Base-by-base conservation (phyloP, 306 rosid species). In the Prunus padus region DNA sequence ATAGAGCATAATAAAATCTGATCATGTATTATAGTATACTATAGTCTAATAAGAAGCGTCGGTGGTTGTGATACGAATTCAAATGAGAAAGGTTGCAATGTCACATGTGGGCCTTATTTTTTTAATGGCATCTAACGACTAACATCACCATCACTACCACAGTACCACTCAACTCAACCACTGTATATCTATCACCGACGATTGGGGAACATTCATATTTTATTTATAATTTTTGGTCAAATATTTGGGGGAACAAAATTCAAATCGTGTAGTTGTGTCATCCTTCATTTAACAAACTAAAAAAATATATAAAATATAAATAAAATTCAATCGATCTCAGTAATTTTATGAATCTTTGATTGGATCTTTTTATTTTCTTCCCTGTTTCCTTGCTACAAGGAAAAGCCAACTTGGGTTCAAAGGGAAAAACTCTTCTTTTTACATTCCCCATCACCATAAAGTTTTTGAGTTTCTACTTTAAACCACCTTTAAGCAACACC, bases 1-100 rank as follows among this genome's bases (percentile, higher is more conserved):
- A 46, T 46, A 46, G 16, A 46, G 51, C 51, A 3, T 12, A 46
- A 46, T 13, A 46, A 46, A 13, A 46, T 46, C 51, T 2, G 15
- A 46, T 37, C 9, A 7, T 37, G 9, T 8, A 37, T 6, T 37
- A 37, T 6, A 37, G 9, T 37, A 37, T 6, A 37, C 2, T 37
- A 37, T 5, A 37, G 42, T 37, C 42, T 37, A 37, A 59, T 5
- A 59, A 42, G 77, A 59, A 42, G 77, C 47, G 77, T 73, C 69
- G 77, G 77, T 73, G 77, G 59, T 11, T 18, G 20, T 60, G 77
- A 72, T 25, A 15, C 57, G n/a, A 56, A 60, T 60, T 44, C 57
- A 59, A 73, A 42, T 63, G 1, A 3, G 28, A n/a, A n/a, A 5
- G 76, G 55, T 23, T 31, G 55, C 55, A 59, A 44, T 1, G 57